Evolutionary conservation across 345 rosid genomes (phyloP).

Genomic region (Odontarrhena argentea): DNA sequence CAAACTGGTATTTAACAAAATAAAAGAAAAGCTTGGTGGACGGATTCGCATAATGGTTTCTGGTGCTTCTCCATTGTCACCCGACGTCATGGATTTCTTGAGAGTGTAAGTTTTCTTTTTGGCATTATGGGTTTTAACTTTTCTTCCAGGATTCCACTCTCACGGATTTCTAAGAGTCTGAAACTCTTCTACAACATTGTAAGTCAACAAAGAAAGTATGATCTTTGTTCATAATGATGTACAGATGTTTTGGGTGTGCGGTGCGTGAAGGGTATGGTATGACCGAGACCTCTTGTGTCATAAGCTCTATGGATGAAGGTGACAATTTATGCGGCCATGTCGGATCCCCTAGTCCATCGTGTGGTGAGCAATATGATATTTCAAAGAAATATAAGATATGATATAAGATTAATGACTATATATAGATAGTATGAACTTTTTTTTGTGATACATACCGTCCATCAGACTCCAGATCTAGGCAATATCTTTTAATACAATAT

Average conservation of each 20-base stretch:
- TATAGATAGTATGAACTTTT: background rate
- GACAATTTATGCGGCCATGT: slow-evolving; percentile 83
- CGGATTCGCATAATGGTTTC: slow-evolving; percentile 71
- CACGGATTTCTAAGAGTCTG: background rate
- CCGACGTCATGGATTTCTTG: slow-evolving; percentile 85
- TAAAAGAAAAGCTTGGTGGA: slow-evolving; percentile 84
- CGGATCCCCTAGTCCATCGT: slow-evolving; percentile 80
- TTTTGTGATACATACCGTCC: too few relatives aligned
- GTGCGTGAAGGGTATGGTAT: slow-evolving; percentile 89
- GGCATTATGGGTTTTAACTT: background rate
- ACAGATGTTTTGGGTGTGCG: slow-evolving; percentile 90
- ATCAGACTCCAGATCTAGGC: slow-evolving; percentile 8
- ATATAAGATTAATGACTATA: background rate
- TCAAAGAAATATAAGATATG: slow-evolving; percentile 11
- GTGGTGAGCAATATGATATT: slow-evolving; percentile 51
- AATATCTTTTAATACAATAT: slow-evolving; percentile 14
- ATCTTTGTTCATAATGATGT: slow-evolving; percentile 12
- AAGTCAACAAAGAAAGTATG: slow-evolving; percentile 1
- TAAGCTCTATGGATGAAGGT: slow-evolving; percentile 63
- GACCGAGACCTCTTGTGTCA: slow-evolving; percentile 86
- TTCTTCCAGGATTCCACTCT: slow-evolving; percentile 4
- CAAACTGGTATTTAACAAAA: slow-evolving; percentile 78
- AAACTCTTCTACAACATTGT: slow-evolving; percentile 17
- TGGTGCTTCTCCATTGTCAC: slow-evolving; percentile 92
- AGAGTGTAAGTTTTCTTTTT: slow-evolving; percentile 62